Percentiles rank a stretch among this genome's conserved stretches.
Conservation (phyloP, 768 basidiomycete genomes). For the Cystobasidium tubakii region DNA sequence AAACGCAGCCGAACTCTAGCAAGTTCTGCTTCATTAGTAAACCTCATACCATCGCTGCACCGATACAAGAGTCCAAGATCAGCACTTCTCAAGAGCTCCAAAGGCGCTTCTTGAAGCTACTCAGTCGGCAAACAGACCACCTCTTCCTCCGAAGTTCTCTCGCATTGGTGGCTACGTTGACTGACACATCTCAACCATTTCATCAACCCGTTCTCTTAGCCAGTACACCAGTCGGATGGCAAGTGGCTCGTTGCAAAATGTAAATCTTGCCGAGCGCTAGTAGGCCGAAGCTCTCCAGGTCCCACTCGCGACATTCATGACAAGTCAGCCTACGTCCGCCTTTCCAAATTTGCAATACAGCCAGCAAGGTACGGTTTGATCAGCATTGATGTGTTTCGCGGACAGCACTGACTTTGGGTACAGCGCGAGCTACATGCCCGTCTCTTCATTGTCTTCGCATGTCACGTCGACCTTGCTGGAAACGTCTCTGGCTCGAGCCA, state of each 20-base stretch:
- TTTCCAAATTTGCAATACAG: conserved; percentile 78
- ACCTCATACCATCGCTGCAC: not conserved
- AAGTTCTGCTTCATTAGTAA: not conserved
- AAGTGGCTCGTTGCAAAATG: conserved; percentile 66
- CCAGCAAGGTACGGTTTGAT: conserved; percentile 54
- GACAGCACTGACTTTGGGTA: not conserved
- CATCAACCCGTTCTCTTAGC: not conserved
- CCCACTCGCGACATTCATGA: conserved; percentile 4
- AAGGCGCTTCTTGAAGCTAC: not conserved
- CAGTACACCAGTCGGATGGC: not conserved
- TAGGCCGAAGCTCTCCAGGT: conserved; percentile 53
- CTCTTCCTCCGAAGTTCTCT: not conserved
- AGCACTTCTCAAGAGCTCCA: not conserved
- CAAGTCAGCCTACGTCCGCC: conserved; percentile 50
- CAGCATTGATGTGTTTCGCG: not conserved
- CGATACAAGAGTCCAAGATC: conserved; percentile 35
- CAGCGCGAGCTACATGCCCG: conserved; percentile 22
- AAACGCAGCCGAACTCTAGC: conserved; percentile 27
- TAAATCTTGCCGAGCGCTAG: conserved; percentile 66
- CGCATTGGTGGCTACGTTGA: conserved; percentile 31
- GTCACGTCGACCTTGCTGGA: conserved; percentile 86
- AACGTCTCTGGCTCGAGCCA: conserved; percentile 82
- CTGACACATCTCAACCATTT: conserved; percentile 8
- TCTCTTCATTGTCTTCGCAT: conserved; percentile 52
- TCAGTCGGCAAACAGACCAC: conserved; percentile 33